These are phyloP conservation scores for Scleromitrula shiraiana DNA, from an alignment of 2,329 filamentous ascomycete genomes.

Conservation along the genomic window DNA sequence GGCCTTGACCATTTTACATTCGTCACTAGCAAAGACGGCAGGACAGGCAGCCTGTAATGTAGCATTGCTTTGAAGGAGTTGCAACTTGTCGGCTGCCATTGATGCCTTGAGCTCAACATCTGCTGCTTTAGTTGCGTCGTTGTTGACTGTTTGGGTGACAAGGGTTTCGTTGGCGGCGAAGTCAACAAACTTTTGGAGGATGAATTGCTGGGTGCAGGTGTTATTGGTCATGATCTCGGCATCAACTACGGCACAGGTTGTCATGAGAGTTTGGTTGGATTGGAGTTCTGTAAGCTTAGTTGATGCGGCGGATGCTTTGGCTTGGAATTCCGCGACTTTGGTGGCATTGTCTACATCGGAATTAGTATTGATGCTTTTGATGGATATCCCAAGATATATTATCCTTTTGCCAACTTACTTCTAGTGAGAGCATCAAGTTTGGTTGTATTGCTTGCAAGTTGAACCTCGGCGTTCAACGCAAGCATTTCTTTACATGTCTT, in stretches of 20 bases:
- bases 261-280: conserved; percentile 32
- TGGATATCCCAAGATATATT: too few species aligned
- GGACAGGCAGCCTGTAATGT: conserved; percentile 16
- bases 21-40: conserved; percentile 1
- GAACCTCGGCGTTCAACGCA: conserved; percentile 26
- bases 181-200: conserved; percentile 15
- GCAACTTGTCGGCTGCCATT: conserved; percentile 6
- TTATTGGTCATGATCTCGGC: conserved; percentile 13
- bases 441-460: conserved; percentile 32
- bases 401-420: conserved; percentile 4
- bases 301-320: conserved; percentile 29
- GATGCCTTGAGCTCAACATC: conserved; percentile 12
- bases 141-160: conserved; percentile 8
- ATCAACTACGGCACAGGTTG: conserved; percentile 30
- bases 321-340: conserved; percentile 31
- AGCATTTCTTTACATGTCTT: conserved; percentile 30
- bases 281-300: conserved; percentile 28
- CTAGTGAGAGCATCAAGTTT: conserved; percentile 29
- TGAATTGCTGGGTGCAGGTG: conserved; percentile 10
- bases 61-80: conserved; percentile 12
- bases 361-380: neutral
- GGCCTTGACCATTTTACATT: neutral
- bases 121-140: conserved; percentile 13
- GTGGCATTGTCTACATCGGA: conserved; percentile 28
- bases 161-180: conserved; percentile 13